These are phyloP conservation scores for Geranium incanum DNA, from an alignment of 441 rosid genomes.

Conservation along the genomic window DNA sequence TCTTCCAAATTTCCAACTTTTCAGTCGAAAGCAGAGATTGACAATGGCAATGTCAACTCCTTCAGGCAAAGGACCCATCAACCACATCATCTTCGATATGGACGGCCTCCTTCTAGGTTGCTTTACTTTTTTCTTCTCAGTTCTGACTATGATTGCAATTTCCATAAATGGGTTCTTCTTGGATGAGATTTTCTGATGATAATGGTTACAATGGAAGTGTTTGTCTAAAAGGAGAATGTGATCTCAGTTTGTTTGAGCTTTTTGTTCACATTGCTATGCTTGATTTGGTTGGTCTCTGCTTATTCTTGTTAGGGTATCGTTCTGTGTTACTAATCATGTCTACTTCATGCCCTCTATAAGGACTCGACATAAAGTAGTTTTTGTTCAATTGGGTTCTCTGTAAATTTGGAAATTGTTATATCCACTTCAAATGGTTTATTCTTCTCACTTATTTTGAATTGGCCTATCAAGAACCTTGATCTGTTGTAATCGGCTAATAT, in stretches of 20 bases:
- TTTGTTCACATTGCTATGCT: not conserved
- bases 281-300: not conserved
- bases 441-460: not conserved
- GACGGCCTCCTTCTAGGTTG: slow-evolving; percentile 86
- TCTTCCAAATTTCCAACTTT: not conserved
- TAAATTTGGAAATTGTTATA: not conserved
- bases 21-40: not conserved
- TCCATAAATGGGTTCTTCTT: not conserved
- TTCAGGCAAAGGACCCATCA: slow-evolving; percentile 37
- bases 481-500: not conserved
- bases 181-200: not conserved
- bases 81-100: slow-evolving; percentile 91
- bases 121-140: slow-evolving; percentile 8
- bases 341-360: not conserved
- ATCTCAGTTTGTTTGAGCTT: not conserved
- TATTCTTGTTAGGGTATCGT: too few relatives aligned
- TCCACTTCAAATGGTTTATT: not conserved
- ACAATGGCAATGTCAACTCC: not conserved
- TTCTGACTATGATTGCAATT: not conserved
- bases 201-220: not conserved
- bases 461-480: not conserved
- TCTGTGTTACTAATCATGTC: not conserved
- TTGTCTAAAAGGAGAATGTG: not conserved
- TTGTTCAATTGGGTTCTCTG: not conserved
- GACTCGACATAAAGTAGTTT: not conserved